Evolutionary conservation across 2,329 filamentous ascomycete genomes (phyloP), one percentile per base, ranked within the genome.

Genomic region (Ramichloridium luteum): DNA sequence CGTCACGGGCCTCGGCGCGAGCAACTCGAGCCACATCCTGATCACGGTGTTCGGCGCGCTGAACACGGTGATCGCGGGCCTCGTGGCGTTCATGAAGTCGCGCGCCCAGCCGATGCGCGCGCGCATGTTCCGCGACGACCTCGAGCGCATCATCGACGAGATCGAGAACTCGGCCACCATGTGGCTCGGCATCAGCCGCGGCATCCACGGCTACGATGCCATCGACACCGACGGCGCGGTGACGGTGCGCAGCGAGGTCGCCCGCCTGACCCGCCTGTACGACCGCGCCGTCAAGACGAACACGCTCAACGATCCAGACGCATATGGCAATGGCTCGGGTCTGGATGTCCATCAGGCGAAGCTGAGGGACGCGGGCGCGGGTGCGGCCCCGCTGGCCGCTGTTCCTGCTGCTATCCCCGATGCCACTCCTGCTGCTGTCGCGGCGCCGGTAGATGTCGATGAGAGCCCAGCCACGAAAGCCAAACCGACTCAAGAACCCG

Each of bases 171-270:
- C 50, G 3, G 56, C 56, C 10, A 47, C 54, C 12, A 60, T 60
- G 56, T 59, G 60, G 60, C 43, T 58, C 16, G 61, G 60, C 11
- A 63, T 64, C 18, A 50, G 50, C 18, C 50, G 50, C n/a, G 50
- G 50, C 2, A 49, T 57, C 8, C 59, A 64, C 33, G 61, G 61
- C 8, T 64, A 63, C 40, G 57, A 61, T 34, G 60, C 61, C 23
- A 60, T 64, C 25, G 59, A 61, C 31, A 60, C 56, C 2, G 60
- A 62, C 18, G 55, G 59, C 14, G 39, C 44, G 4, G 58, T 63
- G 17, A 62, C 56, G n/a, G 58, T 62, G 1, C 43, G 60, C 2
- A 56, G 51, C 31, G 51, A 54, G 32, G 50, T 54, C 4, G 51
- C 51, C 2, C 29, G 51, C 16, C 32, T 54, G 26, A 60, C 56